phyloP scores from a whole-genome alignment of 2,329 filamentous ascomycete genomes.

The Emericellopsis atlantica region DNA sequence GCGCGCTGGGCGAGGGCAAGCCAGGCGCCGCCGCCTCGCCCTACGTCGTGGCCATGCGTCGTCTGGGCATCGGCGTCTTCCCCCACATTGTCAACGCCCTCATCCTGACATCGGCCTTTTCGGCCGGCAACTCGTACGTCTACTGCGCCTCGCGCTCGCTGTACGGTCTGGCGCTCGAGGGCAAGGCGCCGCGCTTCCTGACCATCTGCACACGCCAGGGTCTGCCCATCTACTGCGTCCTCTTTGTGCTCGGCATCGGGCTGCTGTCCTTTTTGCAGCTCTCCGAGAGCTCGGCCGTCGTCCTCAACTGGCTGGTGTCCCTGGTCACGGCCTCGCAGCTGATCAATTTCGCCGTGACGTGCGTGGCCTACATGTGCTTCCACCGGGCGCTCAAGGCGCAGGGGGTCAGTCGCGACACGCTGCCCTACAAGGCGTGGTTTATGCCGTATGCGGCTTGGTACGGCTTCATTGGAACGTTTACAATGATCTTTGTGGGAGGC shows the following conservation, averaged over 20 bases:
- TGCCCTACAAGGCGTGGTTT: constrained; percentile 58
- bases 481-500: constrained; percentile 65
- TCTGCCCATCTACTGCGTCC: constrained; percentile 64
- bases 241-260: constrained; percentile 51
- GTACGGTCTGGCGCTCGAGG: constrained; percentile 56
- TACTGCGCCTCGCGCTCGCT: constrained; percentile 59
- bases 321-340: constrained; percentile 60
- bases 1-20: constrained; percentile 43
- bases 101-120: constrained; percentile 53
- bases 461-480: constrained; percentile 45
- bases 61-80: constrained; percentile 47
- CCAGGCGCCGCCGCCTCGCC: constrained; percentile 59
- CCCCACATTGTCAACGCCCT: constrained; percentile 64
- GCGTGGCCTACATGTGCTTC: constrained; percentile 60
- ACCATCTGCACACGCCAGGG: constrained; percentile 48
- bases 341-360: constrained; percentile 60
- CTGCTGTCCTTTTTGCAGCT: constrained; percentile 65
- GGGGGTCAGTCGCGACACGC: constrained; percentile 49
- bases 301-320: constrained; percentile 61
- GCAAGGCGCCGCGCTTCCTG: constrained; percentile 50
- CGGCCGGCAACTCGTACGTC: constrained; percentile 51
- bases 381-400: constrained; percentile 57
- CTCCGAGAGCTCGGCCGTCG: constrained; percentile 49
- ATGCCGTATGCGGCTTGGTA: constrained; percentile 65
- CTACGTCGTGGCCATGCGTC: constrained; percentile 56